phyloP scores from a whole-genome alignment of 768 basidiomycete species.

The Boletus rex-veris region DNA sequence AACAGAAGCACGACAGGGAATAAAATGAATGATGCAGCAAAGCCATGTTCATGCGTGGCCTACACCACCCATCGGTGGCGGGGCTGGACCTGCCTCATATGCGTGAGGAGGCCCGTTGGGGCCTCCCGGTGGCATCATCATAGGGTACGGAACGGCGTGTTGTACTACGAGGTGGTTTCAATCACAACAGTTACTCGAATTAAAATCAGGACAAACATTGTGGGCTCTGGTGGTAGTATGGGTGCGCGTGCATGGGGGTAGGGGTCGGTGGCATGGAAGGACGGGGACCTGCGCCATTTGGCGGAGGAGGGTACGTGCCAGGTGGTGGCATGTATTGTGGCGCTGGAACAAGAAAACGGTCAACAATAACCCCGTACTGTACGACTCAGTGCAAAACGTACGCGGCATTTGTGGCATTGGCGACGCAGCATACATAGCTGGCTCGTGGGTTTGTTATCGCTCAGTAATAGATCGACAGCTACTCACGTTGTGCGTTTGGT shows the following conservation, averaged over 20 bases:
- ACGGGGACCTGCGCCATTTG: slow-evolving; percentile 73
- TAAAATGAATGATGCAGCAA: slow-evolving; percentile 10
- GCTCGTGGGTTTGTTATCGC: slow-evolving; percentile 6
- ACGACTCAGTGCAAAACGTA: slow-evolving; percentile 38
- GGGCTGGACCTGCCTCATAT: slow-evolving; percentile 69
- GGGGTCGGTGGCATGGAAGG: slow-evolving; percentile 93
- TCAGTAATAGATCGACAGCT: not conserved
- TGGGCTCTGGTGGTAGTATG: slow-evolving; percentile 88
- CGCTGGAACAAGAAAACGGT: slow-evolving; percentile 34
- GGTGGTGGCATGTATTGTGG: slow-evolving; percentile 80
- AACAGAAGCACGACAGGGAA: slow-evolving; percentile 16
- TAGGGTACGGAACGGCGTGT: slow-evolving; percentile 84
- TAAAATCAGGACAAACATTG: slow-evolving; percentile 54
- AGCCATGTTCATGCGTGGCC: slow-evolving; percentile 50
- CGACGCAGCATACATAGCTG: slow-evolving; percentile 79
- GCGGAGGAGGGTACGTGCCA: slow-evolving; percentile 72
- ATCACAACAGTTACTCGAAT: slow-evolving; percentile 18
- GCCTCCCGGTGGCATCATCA: slow-evolving; percentile 80
- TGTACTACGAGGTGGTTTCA: slow-evolving; percentile 54
- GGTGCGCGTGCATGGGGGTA: slow-evolving; percentile 80
- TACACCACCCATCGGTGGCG: slow-evolving; percentile 71
- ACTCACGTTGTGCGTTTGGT: slow-evolving; percentile 59
- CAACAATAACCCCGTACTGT: not conserved
- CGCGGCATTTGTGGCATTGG: slow-evolving; percentile 88
- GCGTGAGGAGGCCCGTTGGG: slow-evolving; percentile 63